phyloP scores from a whole-genome alignment of 108 stramenopile genomes.

The Nannochloropsis oceanica region DNA sequence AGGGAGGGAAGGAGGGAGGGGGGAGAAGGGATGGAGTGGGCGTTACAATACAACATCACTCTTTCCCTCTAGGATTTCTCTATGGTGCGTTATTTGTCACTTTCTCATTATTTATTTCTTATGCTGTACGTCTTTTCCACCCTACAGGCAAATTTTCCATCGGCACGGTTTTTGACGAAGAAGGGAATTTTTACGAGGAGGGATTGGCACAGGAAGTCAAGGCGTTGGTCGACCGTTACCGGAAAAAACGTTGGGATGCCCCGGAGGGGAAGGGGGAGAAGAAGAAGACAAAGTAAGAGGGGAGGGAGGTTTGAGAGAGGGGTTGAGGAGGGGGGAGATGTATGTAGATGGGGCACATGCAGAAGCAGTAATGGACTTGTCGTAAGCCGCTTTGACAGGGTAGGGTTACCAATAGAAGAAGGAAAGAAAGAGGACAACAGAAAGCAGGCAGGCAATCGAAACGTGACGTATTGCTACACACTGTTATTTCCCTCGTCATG shows the following conservation, averaged over 20 bases:
- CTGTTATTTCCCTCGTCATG: too few relatives aligned
- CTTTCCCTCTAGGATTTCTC: background rate
- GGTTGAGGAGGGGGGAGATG: too few relatives aligned
- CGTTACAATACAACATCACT: background rate
- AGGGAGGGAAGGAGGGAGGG: background rate
- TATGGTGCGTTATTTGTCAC: background rate
- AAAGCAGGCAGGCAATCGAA: too few relatives aligned
- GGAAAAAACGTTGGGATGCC: background rate
- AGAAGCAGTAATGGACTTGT: too few relatives aligned
- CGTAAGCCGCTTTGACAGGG: too few relatives aligned
- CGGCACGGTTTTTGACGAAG: slow-evolving; percentile 5
- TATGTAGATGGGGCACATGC: too few relatives aligned
- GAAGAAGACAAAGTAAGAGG: background rate
- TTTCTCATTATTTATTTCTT: too few relatives aligned
- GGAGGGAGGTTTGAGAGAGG: too few relatives aligned
- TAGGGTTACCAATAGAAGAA: too few relatives aligned
- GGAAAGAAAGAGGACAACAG: too few relatives aligned
- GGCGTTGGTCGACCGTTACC: background rate
- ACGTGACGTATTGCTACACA: too few relatives aligned
- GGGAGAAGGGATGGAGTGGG: background rate
- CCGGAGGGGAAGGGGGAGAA: background rate
- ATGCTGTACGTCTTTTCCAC: too few relatives aligned
- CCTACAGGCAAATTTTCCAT: background rate
- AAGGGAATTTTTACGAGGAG: slow-evolving; percentile 17
- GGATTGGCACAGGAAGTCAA: background rate